Percentiles rank a stretch among this genome's conserved stretches.
phyloP scores from a whole-genome alignment of 192 early-diverging fungal species.

The Podila verticillata region DNA sequence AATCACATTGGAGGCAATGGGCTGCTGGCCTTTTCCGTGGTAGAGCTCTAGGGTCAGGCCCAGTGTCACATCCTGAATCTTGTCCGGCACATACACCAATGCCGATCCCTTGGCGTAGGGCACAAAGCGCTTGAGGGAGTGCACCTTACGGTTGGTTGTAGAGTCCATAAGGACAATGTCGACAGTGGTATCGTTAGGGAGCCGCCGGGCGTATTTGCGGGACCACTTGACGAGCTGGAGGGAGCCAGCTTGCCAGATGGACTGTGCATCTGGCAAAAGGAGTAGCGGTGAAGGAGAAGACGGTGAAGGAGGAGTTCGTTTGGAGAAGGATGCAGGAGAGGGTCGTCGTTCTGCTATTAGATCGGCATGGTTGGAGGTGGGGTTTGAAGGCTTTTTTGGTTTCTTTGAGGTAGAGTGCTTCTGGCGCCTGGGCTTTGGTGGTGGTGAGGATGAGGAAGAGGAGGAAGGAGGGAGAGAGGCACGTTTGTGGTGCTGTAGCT shows the following conservation, averaged over 20 bases:
- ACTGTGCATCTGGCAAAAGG: constrained; percentile 23
- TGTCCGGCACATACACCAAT: constrained; percentile 25
- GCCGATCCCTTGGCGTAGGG: constrained; percentile 21
- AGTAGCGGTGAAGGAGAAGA: constrained; percentile 11
- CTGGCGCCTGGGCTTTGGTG: background rate
- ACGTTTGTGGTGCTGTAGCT: background rate
- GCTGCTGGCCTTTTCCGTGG: constrained; percentile 10
- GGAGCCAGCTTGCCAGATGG: constrained; percentile 41
- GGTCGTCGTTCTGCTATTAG: background rate
- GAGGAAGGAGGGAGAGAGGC: background rate
- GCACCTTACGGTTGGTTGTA: constrained; percentile 18
- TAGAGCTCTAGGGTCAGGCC: constrained; percentile 28
- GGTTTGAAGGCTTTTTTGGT: background rate
- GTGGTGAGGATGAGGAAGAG: background rate
- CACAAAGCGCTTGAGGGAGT: constrained; percentile 32
- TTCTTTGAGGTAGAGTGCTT: background rate
- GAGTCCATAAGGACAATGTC: constrained; percentile 38
- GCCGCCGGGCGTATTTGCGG: constrained; percentile 18
- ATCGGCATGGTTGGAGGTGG: background rate
- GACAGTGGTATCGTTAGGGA: constrained; percentile 38
- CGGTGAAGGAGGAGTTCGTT: background rate
- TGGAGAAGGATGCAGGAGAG: background rate
- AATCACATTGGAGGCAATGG: constrained; percentile 7
- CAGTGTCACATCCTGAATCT: constrained; percentile 6
- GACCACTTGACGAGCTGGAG: constrained; percentile 32